Base-by-base conservation (phyloP, 345 rosid species). In the Firmiana major region DNA sequence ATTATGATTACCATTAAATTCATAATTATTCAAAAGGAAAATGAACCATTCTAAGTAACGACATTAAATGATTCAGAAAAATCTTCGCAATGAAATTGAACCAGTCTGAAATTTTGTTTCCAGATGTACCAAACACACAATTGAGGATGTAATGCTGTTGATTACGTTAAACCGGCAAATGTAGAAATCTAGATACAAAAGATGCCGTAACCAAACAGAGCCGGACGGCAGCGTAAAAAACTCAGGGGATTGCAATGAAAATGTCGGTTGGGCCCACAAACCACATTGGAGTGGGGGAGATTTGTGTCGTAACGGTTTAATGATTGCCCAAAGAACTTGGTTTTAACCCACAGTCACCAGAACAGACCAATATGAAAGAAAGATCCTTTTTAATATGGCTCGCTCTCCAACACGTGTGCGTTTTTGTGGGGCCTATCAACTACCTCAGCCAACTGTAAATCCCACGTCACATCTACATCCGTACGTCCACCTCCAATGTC, bases 391-490 rank as follows among this genome's bases (percentile, higher is more conserved):
- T 9, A 26, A 1, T 16, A 28, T 31, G 69, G 71, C 78, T n/a
- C 36, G 43, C 57, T 69, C 70, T 13, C 45, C 68, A 43, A 82
- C 86, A 79, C 84, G 85, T 58, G 84, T 73, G 72, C 17, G 5
- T 31, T 40, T 4, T 0, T 0, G 2, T 3, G 79, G 84, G 78
- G 1, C 81, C 84, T 79, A 64, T 40, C 77, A 78, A 76, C 84
- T 73, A 74, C 84, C 84, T 80, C 84, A 77, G 78, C 86, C 86
- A 77, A 81, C 84, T 59, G 85, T 80, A 81, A 83, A 82, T 78
- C 80, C 77, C 40, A 78, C 76, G 89, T 88, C 88, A 79, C 77
- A 70, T 68, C 78, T 10, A 1, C 10, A 24, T 34, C 77, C 81
- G 80, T 83, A 81, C 85, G 7, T 53, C 75, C 79, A 71, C 83